Base-by-base conservation (phyloP, 495 filamentous ascomycete species). In the Acidiella bohemica region DNA sequence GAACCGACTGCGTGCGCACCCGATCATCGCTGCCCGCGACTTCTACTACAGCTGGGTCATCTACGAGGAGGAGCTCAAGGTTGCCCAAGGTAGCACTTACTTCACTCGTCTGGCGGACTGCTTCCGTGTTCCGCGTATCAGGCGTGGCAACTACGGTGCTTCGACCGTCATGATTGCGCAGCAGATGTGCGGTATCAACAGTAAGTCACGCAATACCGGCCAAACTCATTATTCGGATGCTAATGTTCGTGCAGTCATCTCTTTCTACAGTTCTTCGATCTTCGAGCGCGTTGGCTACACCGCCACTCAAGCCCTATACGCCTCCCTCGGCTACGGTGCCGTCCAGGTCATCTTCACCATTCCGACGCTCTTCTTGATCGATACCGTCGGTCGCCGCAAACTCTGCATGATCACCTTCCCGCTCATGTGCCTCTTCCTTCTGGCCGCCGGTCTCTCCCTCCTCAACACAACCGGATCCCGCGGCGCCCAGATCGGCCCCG, bases 91-190 rank as follows among this genome's bases (percentile, higher is more conserved):
- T 19, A 9, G 31, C n/a, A 42, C 38, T 47, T 78, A 73, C 49
- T 36, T 71, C 31, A 67, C 61, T 17, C 70, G 77, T 10, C 70
- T 81, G 39, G 36, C 67, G 26, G 71, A 84, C 43, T 59, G 81
- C 7, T 82, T 84, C 50, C 75, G 73, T 9, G 72, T 81, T 42
- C 77, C 78, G 12, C 74, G 78, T 22, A 61, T 80, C 35, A 69
- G 78, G 26, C 71, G 79, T 40, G 76, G 78, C 9, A 80, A 72
- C 18, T 64, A 74, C 19, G 79, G 77, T 24, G 75, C 72, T 0
- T 67, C 64, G 41, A 64, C 69, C 1, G 78, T 84, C 37, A 83
- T 83, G 73, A 68, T 82, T 48, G 76, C 70, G 1, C 73, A 78
- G 54, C 71, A 75, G 51, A 69, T 74, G 65, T 72, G 68, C 41